Base-by-base conservation (phyloP, 495 filamentous ascomycete species). In the Aspergillus indologenus region DNA sequence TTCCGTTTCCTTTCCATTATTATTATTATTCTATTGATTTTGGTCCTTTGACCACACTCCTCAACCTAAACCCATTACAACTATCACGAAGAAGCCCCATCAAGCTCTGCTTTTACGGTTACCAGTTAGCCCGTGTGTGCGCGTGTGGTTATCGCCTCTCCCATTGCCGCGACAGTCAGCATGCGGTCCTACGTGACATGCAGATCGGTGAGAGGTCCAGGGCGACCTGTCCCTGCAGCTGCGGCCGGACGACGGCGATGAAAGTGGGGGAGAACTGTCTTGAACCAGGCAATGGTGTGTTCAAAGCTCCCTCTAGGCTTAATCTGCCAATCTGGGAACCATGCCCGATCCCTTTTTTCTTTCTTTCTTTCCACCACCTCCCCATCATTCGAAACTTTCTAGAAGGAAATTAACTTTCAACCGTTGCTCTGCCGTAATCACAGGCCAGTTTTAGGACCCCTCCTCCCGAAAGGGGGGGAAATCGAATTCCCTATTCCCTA, bases 361-460 rank as follows among this genome's bases (percentile, higher is more conserved):
- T 40, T 40, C 34, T 14, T 40, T 40, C 34, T 15, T 31, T 56
- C n/a, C 43, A 19, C 21, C 22, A 23, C 9, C 44, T 51, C 58
- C 58, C 56, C 55, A 57, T 59, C 51, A 53, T 61, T 68, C 62
- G 58, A 65, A 65, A 61, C 60, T 63, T 68, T 65, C 63, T 65
- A 65, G 63, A 68, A 68, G 65, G 62, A 68, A 61, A 63, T 65
- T 65, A 65, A 57, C 63, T 64, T 68, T 61, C 50, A 61, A 59
- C 61, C 62, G 62, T 63, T 61, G 61, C 56, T 56, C 51, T 54
- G 53, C 58, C 26, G 45, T 54, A 59, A 57, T 60, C 57, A 55
- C 24, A 24, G 45, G 24, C 20, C 24, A 48, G n/a, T 40, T 20
- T n/a, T 43, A 22, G 52, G 40, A 52, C 45, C 40, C 47, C n/a